Conservation (phyloP, 2,329 filamentous ascomycete species). For the Trichophyton schoenleinii region DNA sequence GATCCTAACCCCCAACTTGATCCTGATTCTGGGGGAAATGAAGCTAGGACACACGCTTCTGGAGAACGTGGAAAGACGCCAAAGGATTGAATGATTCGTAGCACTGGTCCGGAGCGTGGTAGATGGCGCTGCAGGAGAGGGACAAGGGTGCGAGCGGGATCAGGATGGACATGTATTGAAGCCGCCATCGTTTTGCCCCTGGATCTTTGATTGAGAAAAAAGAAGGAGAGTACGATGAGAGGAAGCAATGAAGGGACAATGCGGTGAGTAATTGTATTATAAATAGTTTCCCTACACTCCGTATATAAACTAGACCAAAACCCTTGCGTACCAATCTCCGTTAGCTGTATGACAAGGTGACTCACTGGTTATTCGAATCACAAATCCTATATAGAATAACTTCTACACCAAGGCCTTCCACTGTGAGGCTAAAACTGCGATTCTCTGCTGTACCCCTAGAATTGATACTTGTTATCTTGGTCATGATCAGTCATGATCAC, state of each 20-base stretch:
- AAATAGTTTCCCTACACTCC: background rate
- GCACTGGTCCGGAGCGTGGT: conserved; percentile 26
- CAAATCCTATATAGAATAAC: too few species aligned
- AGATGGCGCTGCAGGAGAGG: conserved; percentile 24
- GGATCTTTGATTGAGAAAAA: background rate
- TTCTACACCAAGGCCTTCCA: too few species aligned
- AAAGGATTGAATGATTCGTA: conserved; percentile 26
- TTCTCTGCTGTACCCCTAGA: too few species aligned
- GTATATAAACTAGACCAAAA: background rate
- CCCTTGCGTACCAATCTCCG: background rate
- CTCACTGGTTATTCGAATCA: background rate
- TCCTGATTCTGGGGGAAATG: conserved; percentile 18
- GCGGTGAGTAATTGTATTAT: background rate
- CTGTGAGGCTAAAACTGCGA: too few species aligned
- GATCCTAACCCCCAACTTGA: background rate
- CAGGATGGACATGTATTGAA: conserved; percentile 11
- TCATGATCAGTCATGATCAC: too few species aligned
- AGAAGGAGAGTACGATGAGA: background rate
- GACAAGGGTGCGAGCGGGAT: conserved; percentile 12
- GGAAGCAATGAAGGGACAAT: background rate
- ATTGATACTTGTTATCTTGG: too few species aligned
- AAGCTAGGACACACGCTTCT: conserved; percentile 25
- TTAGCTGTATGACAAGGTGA: background rate
- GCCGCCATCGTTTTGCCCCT: background rate
- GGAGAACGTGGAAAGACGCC: conserved; percentile 22